These are phyloP conservation scores for Stropharia rugosoannulata DNA, from an alignment of 768 basidiomycete species.

Conservation along the genomic window DNA sequence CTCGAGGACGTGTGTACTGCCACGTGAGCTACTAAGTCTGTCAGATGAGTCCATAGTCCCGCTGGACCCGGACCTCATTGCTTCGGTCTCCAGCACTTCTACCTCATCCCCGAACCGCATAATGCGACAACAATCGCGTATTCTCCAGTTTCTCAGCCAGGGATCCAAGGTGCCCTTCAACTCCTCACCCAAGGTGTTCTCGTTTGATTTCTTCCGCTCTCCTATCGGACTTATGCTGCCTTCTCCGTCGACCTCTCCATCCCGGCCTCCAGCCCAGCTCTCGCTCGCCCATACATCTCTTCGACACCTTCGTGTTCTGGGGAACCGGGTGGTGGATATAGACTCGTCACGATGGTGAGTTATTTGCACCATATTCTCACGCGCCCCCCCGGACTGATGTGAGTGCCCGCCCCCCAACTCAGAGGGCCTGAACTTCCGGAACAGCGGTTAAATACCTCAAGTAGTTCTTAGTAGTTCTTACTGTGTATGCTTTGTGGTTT, in stretches of 20 bases:
- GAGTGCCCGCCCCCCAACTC: too few relatives aligned
- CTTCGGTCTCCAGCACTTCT: conserved; percentile 12
- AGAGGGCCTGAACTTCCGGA: too few relatives aligned
- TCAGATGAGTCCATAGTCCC: conserved; percentile 69
- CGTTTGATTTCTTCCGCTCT: conserved; percentile 76
- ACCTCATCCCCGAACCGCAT: too few relatives aligned
- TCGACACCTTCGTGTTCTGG: conserved; percentile 51
- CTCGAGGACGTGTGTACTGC: conserved; percentile 88
- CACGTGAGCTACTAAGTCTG: conserved; percentile 78
- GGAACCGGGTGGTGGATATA: conserved; percentile 44
- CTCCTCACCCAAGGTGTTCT: conserved; percentile 69
- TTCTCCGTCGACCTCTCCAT: conserved; percentile 11
- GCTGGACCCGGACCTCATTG: conserved; percentile 45
- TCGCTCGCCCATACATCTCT: conserved; percentile 60
- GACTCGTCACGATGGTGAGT: too few relatives aligned
- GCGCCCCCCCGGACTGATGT: too few relatives aligned
- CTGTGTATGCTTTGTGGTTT: too few relatives aligned
- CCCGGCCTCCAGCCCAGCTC: conserved; percentile 35
- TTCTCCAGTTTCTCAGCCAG: conserved; percentile 64
- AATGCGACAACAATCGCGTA: conserved; percentile 65
- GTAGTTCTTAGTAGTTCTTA: too few relatives aligned
- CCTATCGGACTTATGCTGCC: conserved; percentile 47
- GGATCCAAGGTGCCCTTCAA: conserved; percentile 55
- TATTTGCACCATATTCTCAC: too few relatives aligned
- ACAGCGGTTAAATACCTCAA: too few relatives aligned